phyloP scores from a whole-genome alignment of 2,329 filamentous ascomycete species.

The Fusarium nodosum region DNA sequence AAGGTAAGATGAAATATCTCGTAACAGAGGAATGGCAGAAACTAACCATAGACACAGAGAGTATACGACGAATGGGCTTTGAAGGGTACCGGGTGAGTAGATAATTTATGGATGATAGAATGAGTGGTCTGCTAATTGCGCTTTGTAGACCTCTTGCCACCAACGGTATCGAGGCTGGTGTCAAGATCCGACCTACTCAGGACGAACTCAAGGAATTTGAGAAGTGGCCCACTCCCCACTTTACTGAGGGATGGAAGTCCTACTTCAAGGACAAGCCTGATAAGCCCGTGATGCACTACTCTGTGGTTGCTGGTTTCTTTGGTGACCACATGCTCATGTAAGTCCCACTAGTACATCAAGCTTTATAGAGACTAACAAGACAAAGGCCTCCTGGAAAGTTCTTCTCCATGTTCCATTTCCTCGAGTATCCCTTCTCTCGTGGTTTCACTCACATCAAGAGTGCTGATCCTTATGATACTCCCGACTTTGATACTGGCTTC shows the following conservation, averaged over 20 bases:
- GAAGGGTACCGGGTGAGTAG: conserved; percentile 74
- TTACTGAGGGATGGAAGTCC: conserved; percentile 80
- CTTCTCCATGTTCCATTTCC: conserved; percentile 87
- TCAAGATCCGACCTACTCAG: conserved; percentile 80
- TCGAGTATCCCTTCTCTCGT: conserved; percentile 82
- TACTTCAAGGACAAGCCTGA: conserved; percentile 89
- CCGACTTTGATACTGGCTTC: conserved; percentile 85
- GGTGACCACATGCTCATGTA: conserved; percentile 72
- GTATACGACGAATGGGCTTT: conserved; percentile 83
- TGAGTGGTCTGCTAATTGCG: too few relatives aligned
- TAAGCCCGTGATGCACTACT: conserved; percentile 90
- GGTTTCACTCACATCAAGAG: conserved; percentile 78
- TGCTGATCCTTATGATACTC: conserved; percentile 78
- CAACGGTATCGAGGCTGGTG: conserved; percentile 84
- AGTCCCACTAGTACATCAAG: conserved; percentile 33
- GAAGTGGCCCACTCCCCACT: conserved; percentile 80
- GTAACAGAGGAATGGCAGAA: fast-evolving
- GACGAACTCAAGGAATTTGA: conserved; percentile 78
- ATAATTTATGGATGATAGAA: too few relatives aligned
- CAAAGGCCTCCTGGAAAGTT: conserved; percentile 80
- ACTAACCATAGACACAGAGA: conserved; percentile 52
- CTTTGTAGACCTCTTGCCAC: conserved; percentile 71
- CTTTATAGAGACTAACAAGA: conserved; percentile 35
- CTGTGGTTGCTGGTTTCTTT: conserved; percentile 77
- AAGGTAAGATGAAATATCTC: conserved; percentile 61